phyloP scores from a whole-genome alignment of 2,329 filamentous ascomycete genomes.

The Colletotrichum spinosum region DNA sequence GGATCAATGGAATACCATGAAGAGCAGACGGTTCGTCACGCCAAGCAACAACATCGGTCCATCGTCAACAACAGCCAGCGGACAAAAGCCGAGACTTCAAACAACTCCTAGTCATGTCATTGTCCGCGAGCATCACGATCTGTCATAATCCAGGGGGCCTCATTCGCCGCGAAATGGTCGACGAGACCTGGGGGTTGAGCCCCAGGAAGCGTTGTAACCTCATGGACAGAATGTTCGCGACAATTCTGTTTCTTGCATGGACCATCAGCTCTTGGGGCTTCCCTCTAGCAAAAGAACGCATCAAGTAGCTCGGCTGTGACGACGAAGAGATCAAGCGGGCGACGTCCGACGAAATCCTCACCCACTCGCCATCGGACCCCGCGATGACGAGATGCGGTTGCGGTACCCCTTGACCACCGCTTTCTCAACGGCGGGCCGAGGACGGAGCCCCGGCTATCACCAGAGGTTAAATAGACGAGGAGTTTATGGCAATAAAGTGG shows the following conservation, averaged over 20 bases:
- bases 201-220: background rate
- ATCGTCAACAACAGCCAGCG: background rate
- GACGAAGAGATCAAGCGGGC: no score
- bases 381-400: constrained; percentile 26
- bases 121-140: constrained; percentile 6
- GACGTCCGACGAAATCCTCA: constrained; percentile 14
- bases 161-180: background rate
- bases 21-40: background rate
- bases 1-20: background rate
- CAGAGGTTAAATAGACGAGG: background rate
- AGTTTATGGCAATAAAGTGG: background rate
- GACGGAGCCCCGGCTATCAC: background rate
- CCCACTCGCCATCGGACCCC: constrained; percentile 25
- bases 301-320: no score
- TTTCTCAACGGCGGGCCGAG: background rate
- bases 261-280: no score
- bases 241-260: background rate
- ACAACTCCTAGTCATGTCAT: constrained; percentile 12
- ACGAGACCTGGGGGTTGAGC: background rate
- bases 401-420: constrained; percentile 1
- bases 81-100: background rate
- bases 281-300: no score
- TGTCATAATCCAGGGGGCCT: background rate
- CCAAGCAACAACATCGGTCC: background rate
- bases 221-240: background rate